These are phyloP conservation scores for Globisporangium radiosum DNA, from an alignment of 352 stramenopile genomes.

Conservation along the genomic window DNA sequence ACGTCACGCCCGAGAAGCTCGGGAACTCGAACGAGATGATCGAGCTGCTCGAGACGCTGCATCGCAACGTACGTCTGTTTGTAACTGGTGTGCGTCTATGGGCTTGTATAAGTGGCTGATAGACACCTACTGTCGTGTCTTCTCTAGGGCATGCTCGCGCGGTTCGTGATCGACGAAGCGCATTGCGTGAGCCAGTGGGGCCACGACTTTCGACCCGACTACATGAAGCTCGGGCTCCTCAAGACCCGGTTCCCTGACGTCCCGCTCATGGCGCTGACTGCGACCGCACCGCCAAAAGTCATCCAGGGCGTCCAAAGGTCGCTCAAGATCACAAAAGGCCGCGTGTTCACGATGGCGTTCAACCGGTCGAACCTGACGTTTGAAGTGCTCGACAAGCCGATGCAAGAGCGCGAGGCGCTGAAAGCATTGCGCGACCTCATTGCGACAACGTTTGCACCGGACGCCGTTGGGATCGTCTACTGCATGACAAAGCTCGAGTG, in stretches of 20 bases:
- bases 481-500: constrained; percentile 92
- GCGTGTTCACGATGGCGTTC: constrained; percentile 90
- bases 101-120: too few relatives aligned
- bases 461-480: constrained; percentile 90
- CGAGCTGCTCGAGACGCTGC: constrained; percentile 43
- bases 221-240: constrained; percentile 89
- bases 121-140: neutral
- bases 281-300: constrained; percentile 83
- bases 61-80: constrained; percentile 26
- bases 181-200: constrained; percentile 89
- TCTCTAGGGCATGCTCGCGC: constrained; percentile 64
- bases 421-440: constrained; percentile 50
- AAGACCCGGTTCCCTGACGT: constrained; percentile 87
- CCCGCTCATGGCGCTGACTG: constrained; percentile 92
- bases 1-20: constrained; percentile 95
- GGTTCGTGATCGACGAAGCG: constrained; percentile 94
- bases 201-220: constrained; percentile 89
- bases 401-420: constrained; percentile 37
- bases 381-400: constrained; percentile 73
- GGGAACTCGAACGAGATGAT: constrained; percentile 69
- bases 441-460: constrained; percentile 30
- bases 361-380: constrained; percentile 93
- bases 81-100: neutral
- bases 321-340: constrained; percentile 64
- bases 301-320: constrained; percentile 72